A percentile compares a stretch with the other conserved stretches of the same genome.
Evolutionary conservation across 371 early-diverging fungal species (phyloP).

Genomic region (Mortierella sp.): DNA sequence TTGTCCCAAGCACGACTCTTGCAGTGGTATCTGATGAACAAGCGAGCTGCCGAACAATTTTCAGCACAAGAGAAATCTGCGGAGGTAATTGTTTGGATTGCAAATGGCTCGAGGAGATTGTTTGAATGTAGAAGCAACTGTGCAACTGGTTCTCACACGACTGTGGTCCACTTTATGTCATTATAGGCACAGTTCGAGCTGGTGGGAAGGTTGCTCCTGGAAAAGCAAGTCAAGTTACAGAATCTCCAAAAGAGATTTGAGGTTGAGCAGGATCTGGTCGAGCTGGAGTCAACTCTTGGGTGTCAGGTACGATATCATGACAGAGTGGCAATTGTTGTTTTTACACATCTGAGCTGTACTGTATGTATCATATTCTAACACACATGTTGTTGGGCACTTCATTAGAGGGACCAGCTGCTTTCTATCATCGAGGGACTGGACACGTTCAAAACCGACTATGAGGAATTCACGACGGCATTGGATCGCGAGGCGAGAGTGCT

Average conservation of each 20-base stretch:
- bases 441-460: slow-evolving; percentile 20
- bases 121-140: background rate
- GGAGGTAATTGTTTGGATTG: slow-evolving; percentile 22
- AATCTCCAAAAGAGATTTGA: slow-evolving; percentile 26
- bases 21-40: slow-evolving; percentile 36
- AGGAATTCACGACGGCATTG: slow-evolving; percentile 13
- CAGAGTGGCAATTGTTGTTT: background rate
- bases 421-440: slow-evolving; percentile 17
- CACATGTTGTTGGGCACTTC: background rate
- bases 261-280: slow-evolving; percentile 32
- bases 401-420: slow-evolving; percentile 38
- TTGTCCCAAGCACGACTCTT: slow-evolving; percentile 43
- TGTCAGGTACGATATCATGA: slow-evolving; percentile 18
- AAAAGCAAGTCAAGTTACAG: slow-evolving; percentile 19
- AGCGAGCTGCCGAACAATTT: slow-evolving; percentile 15
- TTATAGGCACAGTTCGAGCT: slow-evolving; percentile 22
- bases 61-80: slow-evolving; percentile 25
- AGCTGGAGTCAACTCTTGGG: slow-evolving; percentile 32
- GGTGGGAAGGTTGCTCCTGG: slow-evolving; percentile 6
- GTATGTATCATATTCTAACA: background rate
- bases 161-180: background rate
- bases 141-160: background rate
- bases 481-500: slow-evolving; percentile 20
- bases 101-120: background rate
- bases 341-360: background rate